Base-by-base conservation (phyloP, 2,329 filamentous ascomycete genomes). In the Cercospora berteroae region DNA sequence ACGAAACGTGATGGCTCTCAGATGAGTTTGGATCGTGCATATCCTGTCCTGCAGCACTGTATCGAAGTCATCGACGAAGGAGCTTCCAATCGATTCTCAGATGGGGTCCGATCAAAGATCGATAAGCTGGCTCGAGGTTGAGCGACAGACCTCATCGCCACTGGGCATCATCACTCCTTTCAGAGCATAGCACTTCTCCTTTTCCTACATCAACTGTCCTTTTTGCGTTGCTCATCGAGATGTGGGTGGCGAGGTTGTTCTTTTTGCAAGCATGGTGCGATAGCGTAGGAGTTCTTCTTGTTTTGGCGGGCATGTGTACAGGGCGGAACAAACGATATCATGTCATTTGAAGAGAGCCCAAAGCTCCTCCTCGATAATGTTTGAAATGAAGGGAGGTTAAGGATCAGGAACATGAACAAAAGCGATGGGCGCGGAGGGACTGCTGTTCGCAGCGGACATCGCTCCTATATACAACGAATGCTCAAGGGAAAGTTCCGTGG, bases 51-150 rank as follows among this genome's bases (percentile, higher is more conserved):
- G 27, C 80, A 79, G 29, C 82, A 86, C 70, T 85, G 83, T 73
- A 79, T 85, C 68, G 83, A 84, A 55, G 77, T 86, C 55, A 79
- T 87, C 63, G 83, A 85, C 57, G 83, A 85, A 67, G 85, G 85
- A 33, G 77, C 82, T 13, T 79, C 83, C 36, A 83, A 82, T 56
- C 80, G 84, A 23, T 83, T 87, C 70, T 83, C 83, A 6, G 85
- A 87, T 70, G 85, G 85, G 8, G 84, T 87, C 67, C 80, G 82
- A 48, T 80, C 81, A 64, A 87, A 87, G 76, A 78, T 87, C 25
- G 82, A 84, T 66, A 80, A 80, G 67, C 73, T 84, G 52, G 77
- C 81, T 25, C 72, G 74, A 63, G 71, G 74, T 18, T 78, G 68
- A 74, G 29, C 3, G 48, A 52, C 31, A 52, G 23, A 31, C 16